Evolutionary conservation across 2,329 filamentous ascomycete species (phyloP).

Genomic region (Rutstroemia sp.): DNA sequence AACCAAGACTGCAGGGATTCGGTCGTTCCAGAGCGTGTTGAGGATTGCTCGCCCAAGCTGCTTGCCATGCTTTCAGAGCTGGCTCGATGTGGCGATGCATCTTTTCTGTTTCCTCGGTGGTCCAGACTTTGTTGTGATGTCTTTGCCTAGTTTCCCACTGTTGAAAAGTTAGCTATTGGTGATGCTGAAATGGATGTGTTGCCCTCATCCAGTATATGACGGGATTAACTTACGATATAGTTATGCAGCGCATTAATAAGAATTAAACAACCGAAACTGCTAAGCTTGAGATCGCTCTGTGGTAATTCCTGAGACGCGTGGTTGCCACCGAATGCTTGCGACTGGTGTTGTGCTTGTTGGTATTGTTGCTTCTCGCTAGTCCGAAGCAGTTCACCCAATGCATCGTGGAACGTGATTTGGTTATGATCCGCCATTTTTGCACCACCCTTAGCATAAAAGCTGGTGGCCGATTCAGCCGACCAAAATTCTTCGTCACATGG

Average conservation of each 20-base stretch:
- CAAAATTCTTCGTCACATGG: conserved; percentile 93
- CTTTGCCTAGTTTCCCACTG: conserved; percentile 86
- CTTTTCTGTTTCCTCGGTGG: conserved; percentile 82
- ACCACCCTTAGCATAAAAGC: conserved; percentile 74
- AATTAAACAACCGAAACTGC: conserved; percentile 85
- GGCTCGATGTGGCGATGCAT: conserved; percentile 96
- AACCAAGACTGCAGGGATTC: conserved; percentile 73
- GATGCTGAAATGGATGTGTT: too few relatives aligned
- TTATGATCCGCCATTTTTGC: conserved; percentile 60
- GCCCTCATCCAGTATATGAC: not conserved
- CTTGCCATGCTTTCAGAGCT: conserved; percentile 87
- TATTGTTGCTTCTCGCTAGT: conserved; percentile 62
- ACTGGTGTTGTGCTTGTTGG: conserved; percentile 39
- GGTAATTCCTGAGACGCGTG: conserved; percentile 41
- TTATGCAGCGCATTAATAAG: conserved; percentile 94
- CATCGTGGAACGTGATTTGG: conserved; percentile 70
- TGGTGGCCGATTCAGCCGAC: conserved; percentile 72
- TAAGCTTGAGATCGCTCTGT: conserved; percentile 64
- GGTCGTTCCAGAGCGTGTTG: conserved; percentile 77
- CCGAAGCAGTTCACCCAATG: conserved; percentile 71
- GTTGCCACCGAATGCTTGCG: conserved; percentile 38
- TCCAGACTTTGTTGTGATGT: conserved; percentile 85
- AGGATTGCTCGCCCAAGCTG: conserved; percentile 82
- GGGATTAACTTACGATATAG: conserved; percentile 52
- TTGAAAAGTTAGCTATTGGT: too few relatives aligned